Conservation (phyloP, 192 early-diverging fungal species). For the Chytriomyces hyalinus region DNA sequence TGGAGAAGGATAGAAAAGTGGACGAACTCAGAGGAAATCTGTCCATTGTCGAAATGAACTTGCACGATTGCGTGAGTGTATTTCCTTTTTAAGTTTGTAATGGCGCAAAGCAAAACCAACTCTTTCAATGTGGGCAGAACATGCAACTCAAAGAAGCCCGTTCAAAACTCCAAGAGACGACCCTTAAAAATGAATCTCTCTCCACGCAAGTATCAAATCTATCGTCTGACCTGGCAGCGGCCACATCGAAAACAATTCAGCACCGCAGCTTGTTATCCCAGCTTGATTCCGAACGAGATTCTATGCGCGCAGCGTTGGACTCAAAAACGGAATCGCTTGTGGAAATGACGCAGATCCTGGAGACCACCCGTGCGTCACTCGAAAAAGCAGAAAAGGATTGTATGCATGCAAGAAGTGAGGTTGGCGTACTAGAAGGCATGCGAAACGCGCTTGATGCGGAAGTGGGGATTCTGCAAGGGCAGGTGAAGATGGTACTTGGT, state of each 20-base stretch:
- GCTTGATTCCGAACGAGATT: slow-evolving; percentile 53
- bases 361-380: slow-evolving; percentile 12
- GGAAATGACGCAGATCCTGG: slow-evolving; percentile 39
- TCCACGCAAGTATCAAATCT: slow-evolving; percentile 17
- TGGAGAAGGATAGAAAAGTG: slow-evolving; percentile 23
- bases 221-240: not conserved
- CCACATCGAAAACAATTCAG: slow-evolving; percentile 28
- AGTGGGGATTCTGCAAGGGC: slow-evolving; percentile 22
- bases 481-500: not conserved
- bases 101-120: not conserved
- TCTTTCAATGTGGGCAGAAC: slow-evolving; percentile 9
- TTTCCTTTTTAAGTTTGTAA: not conserved
- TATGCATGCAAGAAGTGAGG: slow-evolving; percentile 29
- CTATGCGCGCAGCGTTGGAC: slow-evolving; percentile 45
- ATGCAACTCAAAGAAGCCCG: slow-evolving; percentile 39
- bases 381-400: slow-evolving; percentile 37
- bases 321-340: slow-evolving; percentile 38
- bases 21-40: slow-evolving; percentile 18
- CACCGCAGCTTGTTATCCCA: slow-evolving; percentile 43
- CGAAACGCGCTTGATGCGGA: slow-evolving; percentile 49
- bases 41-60: slow-evolving; percentile 32
- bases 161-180: slow-evolving; percentile 35
- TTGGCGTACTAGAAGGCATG: slow-evolving; percentile 42
- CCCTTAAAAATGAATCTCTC: slow-evolving; percentile 14
- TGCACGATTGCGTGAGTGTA: slow-evolving; percentile 28